A percentile compares a stretch with the other conserved stretches of the same genome.
phyloP scores from a whole-genome alignment of 768 basidiomycete genomes.

The Podaxis sp. region DNA sequence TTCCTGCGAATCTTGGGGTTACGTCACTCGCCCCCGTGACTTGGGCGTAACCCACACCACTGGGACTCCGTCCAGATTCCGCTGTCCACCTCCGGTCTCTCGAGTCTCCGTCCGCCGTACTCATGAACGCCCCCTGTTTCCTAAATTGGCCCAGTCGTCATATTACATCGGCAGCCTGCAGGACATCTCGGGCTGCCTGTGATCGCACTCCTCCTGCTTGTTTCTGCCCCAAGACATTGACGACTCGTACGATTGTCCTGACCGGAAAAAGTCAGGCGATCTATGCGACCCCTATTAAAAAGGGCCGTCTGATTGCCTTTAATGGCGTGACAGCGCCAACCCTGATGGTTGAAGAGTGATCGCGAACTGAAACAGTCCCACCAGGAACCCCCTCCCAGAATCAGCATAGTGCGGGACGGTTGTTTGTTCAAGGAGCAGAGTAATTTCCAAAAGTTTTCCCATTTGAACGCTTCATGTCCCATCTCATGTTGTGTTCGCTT shows the following conservation, averaged over 20 bases:
- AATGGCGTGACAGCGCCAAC: background rate
- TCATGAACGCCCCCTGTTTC: constrained; percentile 6
- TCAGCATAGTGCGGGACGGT: no score
- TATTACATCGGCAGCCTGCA: background rate
- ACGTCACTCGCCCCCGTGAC: background rate
- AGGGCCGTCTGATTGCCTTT: background rate
- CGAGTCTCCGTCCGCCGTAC: background rate
- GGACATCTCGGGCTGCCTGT: background rate
- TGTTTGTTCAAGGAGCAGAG: no score
- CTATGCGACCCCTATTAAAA: constrained; percentile 1
- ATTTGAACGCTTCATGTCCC: no score
- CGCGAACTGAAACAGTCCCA: background rate
- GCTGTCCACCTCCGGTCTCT: background rate
- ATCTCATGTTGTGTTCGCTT: no score
- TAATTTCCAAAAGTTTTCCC: no score
- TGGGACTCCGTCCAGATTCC: background rate
- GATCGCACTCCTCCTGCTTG: background rate
- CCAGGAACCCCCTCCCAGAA: no score
- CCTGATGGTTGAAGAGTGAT: background rate
- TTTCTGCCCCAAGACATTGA: constrained; percentile 4
- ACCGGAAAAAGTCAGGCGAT: background rate
- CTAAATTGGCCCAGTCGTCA: background rate
- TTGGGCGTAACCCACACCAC: background rate
- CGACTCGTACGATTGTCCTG: constrained; percentile 8
- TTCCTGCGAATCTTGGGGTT: constrained; percentile 27